Conservation (phyloP, 2,329 filamentous ascomycete genomes). For the Penicillium sp. region DNA sequence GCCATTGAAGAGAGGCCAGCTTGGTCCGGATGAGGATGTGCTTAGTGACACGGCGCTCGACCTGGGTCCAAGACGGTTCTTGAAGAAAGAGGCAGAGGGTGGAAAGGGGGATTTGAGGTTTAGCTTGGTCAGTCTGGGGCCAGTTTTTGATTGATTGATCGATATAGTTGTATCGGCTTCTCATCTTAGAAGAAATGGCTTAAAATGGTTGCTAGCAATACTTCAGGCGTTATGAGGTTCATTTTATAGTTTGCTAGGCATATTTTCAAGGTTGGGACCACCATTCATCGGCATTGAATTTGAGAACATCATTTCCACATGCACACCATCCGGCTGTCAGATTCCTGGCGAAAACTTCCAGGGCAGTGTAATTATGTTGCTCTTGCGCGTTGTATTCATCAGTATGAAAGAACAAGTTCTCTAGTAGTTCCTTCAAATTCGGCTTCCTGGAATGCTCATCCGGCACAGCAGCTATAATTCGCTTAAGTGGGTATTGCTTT, state of each 20-base stretch:
- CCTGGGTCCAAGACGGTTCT: conserved; percentile 61
- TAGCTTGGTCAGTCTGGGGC: conserved; percentile 59
- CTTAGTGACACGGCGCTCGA: conserved; percentile 70
- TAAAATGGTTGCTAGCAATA: not conserved
- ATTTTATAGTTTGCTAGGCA: conserved; percentile 26
- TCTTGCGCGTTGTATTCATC: not conserved
- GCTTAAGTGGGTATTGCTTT: conserved; percentile 34
- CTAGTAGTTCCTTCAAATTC: conserved; percentile 54
- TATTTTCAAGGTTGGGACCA: conserved; percentile 37
- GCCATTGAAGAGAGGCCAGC: conserved; percentile 62
- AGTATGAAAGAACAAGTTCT: conserved; percentile 27
- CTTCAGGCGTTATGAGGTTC: conserved; percentile 4
- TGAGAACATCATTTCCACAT: conserved; percentile 60
- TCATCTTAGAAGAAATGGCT: not conserved
- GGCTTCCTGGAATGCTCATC: conserved; percentile 65
- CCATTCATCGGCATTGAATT: conserved; percentile 54
- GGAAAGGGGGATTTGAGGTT: conserved; percentile 58
- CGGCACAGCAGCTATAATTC: conserved; percentile 56
- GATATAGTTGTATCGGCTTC: not conserved
- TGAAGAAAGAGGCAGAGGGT: conserved; percentile 55
- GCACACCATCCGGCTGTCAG: conserved; percentile 59
- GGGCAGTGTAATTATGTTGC: conserved; percentile 39
- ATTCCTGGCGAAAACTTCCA: conserved; percentile 60
- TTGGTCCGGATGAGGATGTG: conserved; percentile 64
- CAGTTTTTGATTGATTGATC: conserved; percentile 47